Evolutionary conservation across 495 filamentous ascomycete species (phyloP), one percentile per base, ranked within the genome.

Genomic region (Mytilinidion resinicola): DNA sequence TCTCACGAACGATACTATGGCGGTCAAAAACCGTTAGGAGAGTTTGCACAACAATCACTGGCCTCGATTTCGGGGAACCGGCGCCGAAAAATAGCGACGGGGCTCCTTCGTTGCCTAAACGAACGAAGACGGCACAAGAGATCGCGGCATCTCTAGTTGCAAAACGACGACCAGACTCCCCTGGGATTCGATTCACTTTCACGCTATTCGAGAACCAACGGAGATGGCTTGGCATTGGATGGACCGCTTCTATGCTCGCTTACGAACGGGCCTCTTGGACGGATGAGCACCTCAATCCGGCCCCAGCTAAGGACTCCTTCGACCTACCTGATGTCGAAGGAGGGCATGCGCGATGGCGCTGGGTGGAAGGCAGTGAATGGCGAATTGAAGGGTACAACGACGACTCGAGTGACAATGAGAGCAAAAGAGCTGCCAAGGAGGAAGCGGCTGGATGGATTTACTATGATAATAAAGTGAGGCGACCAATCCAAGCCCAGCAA

Each of bases 171-270:
- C 75, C 77, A 34, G 74, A 84, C 37, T 81, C 84, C 17, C 77
- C 87, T 0, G 90, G 91, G 9, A 87, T 99, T 4, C 85, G 88
- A 9, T 97, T 99, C 69, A 97, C 93, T 0, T 99, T 99, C 61
- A 87, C 91, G 50, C 79, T 97, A 2, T 97, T 88, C 66, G 93
- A 99, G 68, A 99, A 99, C 61, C 92, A 99, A 71, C 85, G 93
- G 21, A 83, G 93, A 39, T 99, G 93, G 93, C 71, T 97, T 11
- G 95, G 91, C 1, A 77, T 97, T 17, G 93, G 93, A 3, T 99
- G 93, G 93, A 97, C 95, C 0, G 85, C 85, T 11, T 93, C 85
- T 6, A 73, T 97, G 36, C 87, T 98, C 60, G 83, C 89, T 0
- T 89, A 96, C 61, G 93, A 99, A 67, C 81, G 93, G 35, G 80